Conservation (phyloP, 805 yeast species). For the Ogataea angusta region DNA sequence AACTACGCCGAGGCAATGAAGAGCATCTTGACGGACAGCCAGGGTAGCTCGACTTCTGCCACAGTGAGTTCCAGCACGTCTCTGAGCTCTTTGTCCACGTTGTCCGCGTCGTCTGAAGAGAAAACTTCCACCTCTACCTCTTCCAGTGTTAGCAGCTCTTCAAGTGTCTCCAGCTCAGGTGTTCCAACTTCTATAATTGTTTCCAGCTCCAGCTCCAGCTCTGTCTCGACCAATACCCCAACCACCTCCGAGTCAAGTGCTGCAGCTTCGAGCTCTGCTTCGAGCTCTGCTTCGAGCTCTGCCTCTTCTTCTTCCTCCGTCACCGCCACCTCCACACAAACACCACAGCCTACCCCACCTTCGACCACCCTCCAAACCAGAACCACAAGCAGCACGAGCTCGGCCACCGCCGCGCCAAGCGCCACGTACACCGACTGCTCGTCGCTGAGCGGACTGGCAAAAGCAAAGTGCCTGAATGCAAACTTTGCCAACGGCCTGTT, state of each 20-base stretch:
- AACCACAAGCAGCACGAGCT: conserved; percentile 6
- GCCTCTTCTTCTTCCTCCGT: neutral
- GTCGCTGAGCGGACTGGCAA: conserved; percentile 35
- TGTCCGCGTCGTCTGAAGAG: conserved; percentile 2
- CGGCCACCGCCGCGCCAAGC: conserved; percentile 16
- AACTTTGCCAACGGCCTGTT: conserved; percentile 42
- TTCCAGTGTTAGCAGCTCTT: conserved; percentile 6
- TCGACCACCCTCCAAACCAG: conserved; percentile 10
- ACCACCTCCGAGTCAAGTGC: neutral
- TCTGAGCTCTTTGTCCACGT: too few species aligned
- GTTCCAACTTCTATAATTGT: neutral
- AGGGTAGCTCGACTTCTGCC: conserved; percentile 11
- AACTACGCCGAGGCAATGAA: conserved; percentile 30
- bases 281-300: neutral
- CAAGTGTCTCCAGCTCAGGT: neutral
- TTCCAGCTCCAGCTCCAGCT: conserved; percentile 1
- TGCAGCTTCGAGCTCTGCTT: neutral
- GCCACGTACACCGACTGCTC: conserved; percentile 33
- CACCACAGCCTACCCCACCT: neutral
- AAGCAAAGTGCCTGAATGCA: conserved; percentile 44
- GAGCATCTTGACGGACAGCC: conserved; percentile 14
- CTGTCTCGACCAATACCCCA: neutral
- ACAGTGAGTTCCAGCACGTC: conserved; percentile 2
- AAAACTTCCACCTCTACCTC: conserved; percentile 7
- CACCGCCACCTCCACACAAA: neutral